Conservation (phyloP, 2,329 filamentous ascomycete genomes). For the Xylogone sp. region DNA sequence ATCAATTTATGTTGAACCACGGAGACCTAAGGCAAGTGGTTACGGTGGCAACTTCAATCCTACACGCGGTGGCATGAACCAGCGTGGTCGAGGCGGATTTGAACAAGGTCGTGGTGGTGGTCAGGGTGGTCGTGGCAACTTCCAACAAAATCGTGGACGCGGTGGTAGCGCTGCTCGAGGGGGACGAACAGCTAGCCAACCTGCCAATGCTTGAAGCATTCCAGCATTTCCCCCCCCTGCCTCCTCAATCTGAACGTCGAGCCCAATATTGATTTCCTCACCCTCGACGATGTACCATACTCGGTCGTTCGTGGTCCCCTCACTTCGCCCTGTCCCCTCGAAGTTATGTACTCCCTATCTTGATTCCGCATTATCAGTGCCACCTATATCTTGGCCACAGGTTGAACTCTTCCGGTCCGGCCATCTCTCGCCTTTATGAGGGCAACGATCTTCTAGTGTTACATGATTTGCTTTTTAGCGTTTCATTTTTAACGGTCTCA, state of each 20-base stretch:
- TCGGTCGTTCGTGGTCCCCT: conserved; percentile 11
- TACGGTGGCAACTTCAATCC: conserved; percentile 65
- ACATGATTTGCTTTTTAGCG: neutral
- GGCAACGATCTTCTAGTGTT: neutral
- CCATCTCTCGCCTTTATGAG: neutral
- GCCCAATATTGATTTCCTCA: conserved; percentile 4
- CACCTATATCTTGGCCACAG: neutral
- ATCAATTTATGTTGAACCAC: conserved; percentile 82
- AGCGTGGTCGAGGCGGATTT: conserved; percentile 64
- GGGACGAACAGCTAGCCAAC: conserved; percentile 47
- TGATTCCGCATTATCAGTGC: neutral
- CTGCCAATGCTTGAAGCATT: conserved; percentile 16
- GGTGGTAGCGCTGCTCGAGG: conserved; percentile 57
- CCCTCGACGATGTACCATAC: conserved; percentile 18
- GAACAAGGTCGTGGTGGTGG: conserved; percentile 55
- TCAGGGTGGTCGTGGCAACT: conserved; percentile 22
- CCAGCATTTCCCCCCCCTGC: neutral
- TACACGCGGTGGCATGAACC: conserved; percentile 56
- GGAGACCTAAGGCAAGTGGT: conserved; percentile 69
- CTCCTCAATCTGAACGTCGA: conserved; percentile 9
- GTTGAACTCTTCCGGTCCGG: neutral
- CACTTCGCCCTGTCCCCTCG: conserved; percentile 6
- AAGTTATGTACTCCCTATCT: conserved; percentile 17
- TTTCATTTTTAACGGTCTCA: neutral
- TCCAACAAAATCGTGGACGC: conserved; percentile 57